A percentile compares a stretch with the other conserved stretches of the same genome.
These are phyloP conservation scores for Globisporangium splendens DNA, from an alignment of 352 stramenopile genomes.

Conservation along the genomic window DNA sequence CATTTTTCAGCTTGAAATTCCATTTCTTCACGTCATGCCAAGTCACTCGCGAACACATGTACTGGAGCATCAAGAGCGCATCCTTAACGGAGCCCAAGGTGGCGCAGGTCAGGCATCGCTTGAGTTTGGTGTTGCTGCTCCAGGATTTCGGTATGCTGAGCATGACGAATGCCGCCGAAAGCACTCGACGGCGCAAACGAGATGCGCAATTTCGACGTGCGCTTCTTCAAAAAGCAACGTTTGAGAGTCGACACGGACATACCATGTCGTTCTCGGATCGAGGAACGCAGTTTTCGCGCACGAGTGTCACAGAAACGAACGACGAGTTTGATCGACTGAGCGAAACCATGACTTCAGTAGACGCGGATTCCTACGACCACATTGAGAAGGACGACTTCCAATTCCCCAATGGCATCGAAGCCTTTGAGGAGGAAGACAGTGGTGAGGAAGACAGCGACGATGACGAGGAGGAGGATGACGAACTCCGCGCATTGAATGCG, in stretches of 20 bases:
- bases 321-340: slow-evolving; percentile 29
- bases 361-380: slow-evolving; percentile 8
- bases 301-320: slow-evolving; percentile 28
- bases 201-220: background rate
- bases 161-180: slow-evolving; percentile 33
- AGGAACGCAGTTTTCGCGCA: slow-evolving; percentile 41
- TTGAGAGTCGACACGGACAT: background rate
- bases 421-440: slow-evolving; percentile 20
- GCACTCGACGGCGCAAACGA: slow-evolving; percentile 12
- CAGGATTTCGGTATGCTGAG: slow-evolving; percentile 59
- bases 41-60: slow-evolving; percentile 70
- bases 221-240: background rate
- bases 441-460: slow-evolving; percentile 15
- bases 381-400: background rate
- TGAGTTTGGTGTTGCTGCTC: slow-evolving; percentile 57
- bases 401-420: slow-evolving; percentile 12
- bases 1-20: slow-evolving; percentile 59
- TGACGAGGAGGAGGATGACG: background rate
- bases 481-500: background rate
- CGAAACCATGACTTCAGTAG: slow-evolving; percentile 18
- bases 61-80: slow-evolving; percentile 63
- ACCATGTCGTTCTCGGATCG: slow-evolving; percentile 28
- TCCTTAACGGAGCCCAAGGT: slow-evolving; percentile 63
- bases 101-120: slow-evolving; percentile 52
- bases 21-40: slow-evolving; percentile 74